Conservation (phyloP, 257 asterid genomes). For the Solanum peruvianum region DNA sequence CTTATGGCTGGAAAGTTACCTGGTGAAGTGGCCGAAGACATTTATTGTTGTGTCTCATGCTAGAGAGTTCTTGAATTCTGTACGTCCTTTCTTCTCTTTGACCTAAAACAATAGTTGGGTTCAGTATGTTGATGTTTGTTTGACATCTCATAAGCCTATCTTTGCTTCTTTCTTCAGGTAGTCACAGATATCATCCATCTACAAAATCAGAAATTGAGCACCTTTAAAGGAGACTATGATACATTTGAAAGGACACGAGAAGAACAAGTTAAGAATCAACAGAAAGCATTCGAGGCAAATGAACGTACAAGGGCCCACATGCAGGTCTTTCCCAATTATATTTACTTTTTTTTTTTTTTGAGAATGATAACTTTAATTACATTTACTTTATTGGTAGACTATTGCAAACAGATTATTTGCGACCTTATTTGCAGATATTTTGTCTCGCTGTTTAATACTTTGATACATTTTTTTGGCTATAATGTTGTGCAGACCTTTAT, state of each 20-base stretch:
- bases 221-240: slow-evolving; percentile 83
- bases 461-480: slow-evolving; percentile 4
- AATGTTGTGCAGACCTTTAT: slow-evolving; percentile 60
- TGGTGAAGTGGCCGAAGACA: slow-evolving; percentile 98
- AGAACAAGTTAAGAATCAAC: slow-evolving; percentile 80
- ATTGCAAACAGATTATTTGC: not conserved
- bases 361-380: no score
- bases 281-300: slow-evolving; percentile 86
- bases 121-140: not conserved
- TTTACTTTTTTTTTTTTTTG: not conserved
- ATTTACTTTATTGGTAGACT: not conserved
- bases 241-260: slow-evolving; percentile 90
- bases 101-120: not conserved
- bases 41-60: slow-evolving; percentile 98
- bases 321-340: slow-evolving; percentile 45
- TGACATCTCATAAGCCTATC: not conserved
- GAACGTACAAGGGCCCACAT: slow-evolving; percentile 85
- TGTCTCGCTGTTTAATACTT: not conserved
- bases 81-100: slow-evolving; percentile 20
- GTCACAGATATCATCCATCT: slow-evolving; percentile 92
- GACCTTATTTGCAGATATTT: not conserved
- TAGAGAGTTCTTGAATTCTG: slow-evolving; percentile 92
- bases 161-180: slow-evolving; percentile 39
- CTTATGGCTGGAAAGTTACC: slow-evolving; percentile 87
- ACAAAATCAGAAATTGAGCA: slow-evolving; percentile 61